Conservation (phyloP, 176 grass and related monocot species). For the Musa beccarii region DNA sequence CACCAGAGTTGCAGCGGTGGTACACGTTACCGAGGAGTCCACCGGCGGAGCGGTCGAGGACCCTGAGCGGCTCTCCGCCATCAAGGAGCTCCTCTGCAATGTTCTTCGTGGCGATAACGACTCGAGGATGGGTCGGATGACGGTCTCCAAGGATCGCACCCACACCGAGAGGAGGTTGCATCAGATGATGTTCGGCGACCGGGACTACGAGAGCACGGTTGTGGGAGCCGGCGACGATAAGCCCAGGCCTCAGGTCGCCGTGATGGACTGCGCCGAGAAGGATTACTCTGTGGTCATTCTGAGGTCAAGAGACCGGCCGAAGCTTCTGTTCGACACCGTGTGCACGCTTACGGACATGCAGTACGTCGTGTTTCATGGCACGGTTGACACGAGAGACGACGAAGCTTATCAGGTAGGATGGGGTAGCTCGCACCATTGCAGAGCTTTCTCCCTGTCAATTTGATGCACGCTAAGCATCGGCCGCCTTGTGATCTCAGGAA, state of each 20-base stretch:
- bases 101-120: conserved; percentile 39
- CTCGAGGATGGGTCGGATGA: neutral
- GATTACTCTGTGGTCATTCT: conserved; percentile 66
- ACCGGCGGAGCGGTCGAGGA: conserved; percentile 34
- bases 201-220: conserved; percentile 11
- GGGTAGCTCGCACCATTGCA: neutral
- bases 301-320: conserved; percentile 53
- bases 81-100: conserved; percentile 43
- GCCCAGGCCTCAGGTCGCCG: conserved; percentile 40
- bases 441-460: neutral
- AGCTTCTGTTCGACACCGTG: conserved; percentile 85
- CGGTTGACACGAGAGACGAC: conserved; percentile 27
- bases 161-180: conserved; percentile 75
- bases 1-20: conserved; percentile 57
- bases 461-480: neutral
- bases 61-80: conserved; percentile 24
- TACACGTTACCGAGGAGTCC: conserved; percentile 42
- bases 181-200: conserved; percentile 81
- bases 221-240: neutral
- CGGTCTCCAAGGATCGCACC: conserved; percentile 8
- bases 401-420: conserved; percentile 57
- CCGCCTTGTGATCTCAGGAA: conserved; percentile 23
- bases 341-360: conserved; percentile 90
- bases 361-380: conserved; percentile 73
- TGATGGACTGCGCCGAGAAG: conserved; percentile 50